Conservation (phyloP, 352 stramenopile species). For the Elongisporangium senticosum region DNA sequence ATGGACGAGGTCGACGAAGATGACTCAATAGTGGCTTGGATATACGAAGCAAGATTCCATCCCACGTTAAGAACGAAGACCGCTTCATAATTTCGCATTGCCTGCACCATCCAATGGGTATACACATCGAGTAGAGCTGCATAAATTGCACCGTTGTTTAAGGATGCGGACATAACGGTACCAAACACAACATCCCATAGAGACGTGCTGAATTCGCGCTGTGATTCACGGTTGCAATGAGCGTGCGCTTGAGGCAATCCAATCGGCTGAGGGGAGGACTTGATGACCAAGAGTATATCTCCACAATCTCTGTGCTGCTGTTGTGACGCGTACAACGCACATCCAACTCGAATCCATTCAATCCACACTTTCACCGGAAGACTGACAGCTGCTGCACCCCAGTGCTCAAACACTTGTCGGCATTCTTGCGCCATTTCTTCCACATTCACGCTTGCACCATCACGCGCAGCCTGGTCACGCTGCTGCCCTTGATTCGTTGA, state of each 20-base stretch:
- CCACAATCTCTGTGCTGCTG: neutral
- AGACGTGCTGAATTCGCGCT: constrained; percentile 14
- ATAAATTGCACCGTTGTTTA: neutral
- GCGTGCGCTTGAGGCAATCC: neutral
- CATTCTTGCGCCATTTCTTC: neutral
- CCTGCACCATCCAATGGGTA: constrained; percentile 19
- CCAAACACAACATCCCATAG: constrained; percentile 20
- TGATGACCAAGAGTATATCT: neutral
- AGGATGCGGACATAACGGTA: constrained; percentile 12
- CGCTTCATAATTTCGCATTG: constrained; percentile 29
- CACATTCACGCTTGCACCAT: neutral
- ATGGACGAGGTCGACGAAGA: constrained; percentile 6
- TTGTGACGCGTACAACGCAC: neutral
- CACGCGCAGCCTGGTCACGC: neutral
- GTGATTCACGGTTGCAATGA: constrained; percentile 17
- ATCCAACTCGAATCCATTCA: neutral
- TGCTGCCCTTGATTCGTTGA: neutral
- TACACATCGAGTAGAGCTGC: constrained; percentile 16
- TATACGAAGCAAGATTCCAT: constrained; percentile 11
- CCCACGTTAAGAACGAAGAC: constrained; percentile 26
- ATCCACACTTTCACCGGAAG: neutral
- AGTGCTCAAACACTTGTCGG: neutral
- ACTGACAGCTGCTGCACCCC: neutral
- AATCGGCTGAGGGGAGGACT: neutral
- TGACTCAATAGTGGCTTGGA: constrained; percentile 2